Conservation (phyloP, 306 rosid genomes). For the Purshia tridentata region DNA sequence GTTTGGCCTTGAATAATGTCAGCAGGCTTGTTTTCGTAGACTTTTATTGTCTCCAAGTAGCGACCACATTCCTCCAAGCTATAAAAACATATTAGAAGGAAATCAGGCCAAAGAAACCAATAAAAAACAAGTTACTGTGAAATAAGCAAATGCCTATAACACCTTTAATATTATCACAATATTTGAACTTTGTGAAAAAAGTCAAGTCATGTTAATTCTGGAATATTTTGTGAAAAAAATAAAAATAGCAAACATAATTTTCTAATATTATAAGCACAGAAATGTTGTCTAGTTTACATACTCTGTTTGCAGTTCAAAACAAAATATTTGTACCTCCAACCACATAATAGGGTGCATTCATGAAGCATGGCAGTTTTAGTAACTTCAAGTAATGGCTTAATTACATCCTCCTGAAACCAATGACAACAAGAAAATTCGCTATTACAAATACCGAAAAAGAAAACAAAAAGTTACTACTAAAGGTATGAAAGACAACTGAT, state of each 20-base stretch:
- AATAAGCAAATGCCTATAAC: constrained; percentile 6
- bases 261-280: neutral
- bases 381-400: constrained; percentile 91
- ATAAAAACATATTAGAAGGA: constrained; percentile 25
- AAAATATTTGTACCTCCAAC: constrained; percentile 70
- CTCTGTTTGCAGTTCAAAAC: constrained; percentile 25
- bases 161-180: neutral
- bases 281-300: neutral
- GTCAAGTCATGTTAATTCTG: neutral
- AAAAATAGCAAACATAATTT: neutral
- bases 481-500: constrained; percentile 12
- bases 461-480: neutral
- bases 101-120: neutral
- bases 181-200: neutral
- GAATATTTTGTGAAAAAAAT: neutral
- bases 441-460: constrained; percentile 10
- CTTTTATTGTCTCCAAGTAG: constrained; percentile 91
- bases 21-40: constrained; percentile 94
- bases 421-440: constrained; percentile 20
- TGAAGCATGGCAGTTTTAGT: constrained; percentile 96
- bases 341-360: constrained; percentile 89
- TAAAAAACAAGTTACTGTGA: constrained; percentile 11
- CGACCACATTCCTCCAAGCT: constrained; percentile 99
- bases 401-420: constrained; percentile 82
- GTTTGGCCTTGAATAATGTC: constrained; percentile 97